phyloP scores from a whole-genome alignment of 176 grass and related monocot genomes.

The Eleusine indica region DNA sequence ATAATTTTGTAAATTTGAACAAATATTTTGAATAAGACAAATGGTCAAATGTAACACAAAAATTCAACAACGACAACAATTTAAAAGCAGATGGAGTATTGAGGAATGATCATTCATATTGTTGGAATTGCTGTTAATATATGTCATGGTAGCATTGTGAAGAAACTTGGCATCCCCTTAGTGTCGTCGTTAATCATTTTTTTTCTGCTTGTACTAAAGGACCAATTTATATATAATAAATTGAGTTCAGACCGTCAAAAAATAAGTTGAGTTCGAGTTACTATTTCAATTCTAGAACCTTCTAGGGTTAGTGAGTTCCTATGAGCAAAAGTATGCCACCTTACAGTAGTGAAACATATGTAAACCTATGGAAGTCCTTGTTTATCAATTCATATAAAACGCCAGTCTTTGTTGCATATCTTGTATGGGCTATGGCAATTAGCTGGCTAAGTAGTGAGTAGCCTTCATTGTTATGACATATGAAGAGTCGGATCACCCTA shows the following conservation, averaged over 20 bases:
- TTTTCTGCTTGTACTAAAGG: not conserved
- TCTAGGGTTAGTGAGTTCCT: not conserved
- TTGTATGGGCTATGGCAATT: not conserved
- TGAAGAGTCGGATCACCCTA: not conserved
- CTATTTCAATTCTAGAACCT: not conserved
- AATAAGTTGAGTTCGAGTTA: not conserved
- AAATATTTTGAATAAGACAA: too few relatives aligned
- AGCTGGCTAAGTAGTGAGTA: not conserved
- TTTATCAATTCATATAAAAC: not conserved
- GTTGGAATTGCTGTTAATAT: not conserved
- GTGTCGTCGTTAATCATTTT: not conserved
- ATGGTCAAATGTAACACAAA: too few relatives aligned
- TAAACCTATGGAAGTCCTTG: not conserved
- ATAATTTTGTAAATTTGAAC: too few relatives aligned
- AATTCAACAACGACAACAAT: too few relatives aligned
- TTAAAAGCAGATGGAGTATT: not conserved
- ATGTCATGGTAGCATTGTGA: constrained; percentile 20
- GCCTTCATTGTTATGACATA: not conserved
- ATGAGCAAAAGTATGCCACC: not conserved
- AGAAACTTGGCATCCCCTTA: not conserved
- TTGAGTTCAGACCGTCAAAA: too few relatives aligned
- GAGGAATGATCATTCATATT: not conserved
- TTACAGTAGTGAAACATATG: not conserved
- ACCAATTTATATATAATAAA: not conserved
- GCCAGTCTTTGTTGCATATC: not conserved